phyloP scores from a whole-genome alignment of 306 rosid species.

The Lagenaria siceraria region DNA sequence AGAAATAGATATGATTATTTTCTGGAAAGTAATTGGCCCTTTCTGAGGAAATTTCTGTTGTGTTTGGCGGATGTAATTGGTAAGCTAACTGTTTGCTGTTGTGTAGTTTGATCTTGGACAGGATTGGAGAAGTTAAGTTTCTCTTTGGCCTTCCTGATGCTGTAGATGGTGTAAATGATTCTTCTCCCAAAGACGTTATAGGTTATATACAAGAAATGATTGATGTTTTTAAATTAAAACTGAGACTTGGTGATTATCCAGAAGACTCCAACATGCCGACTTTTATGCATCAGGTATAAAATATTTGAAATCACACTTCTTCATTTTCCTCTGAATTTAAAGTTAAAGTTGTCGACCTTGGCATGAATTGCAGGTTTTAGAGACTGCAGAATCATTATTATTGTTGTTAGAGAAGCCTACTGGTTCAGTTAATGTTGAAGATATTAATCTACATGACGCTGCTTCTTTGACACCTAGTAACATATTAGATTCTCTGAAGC shows the following conservation, averaged over 20 bases:
- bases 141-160: constrained; percentile 74
- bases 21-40: neutral
- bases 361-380: constrained; percentile 47
- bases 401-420: constrained; percentile 50
- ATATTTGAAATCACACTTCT: constrained; percentile 8
- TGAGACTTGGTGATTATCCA: constrained; percentile 30
- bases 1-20: neutral
- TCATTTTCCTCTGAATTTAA: neutral
- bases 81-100: constrained; percentile 21
- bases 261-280: constrained; percentile 35
- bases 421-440: constrained; percentile 35
- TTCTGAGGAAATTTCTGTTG: neutral
- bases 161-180: constrained; percentile 27
- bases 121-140: constrained; percentile 52
- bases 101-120: constrained; percentile 58
- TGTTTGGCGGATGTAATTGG: neutral
- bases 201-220: constrained; percentile 42
- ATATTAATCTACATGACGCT: constrained; percentile 17
- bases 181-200: constrained; percentile 54
- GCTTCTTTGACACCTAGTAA: constrained; percentile 31
- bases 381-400: constrained; percentile 44
- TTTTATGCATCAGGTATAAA: constrained; percentile 45
- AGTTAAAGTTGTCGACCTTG: constrained; percentile 17
- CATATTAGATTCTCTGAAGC: constrained; percentile 31
- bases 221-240: constrained; percentile 42